Evolutionary conservation across 1,284 basidiomycete genomes (phyloP).

Genomic region (Ustilago loliicola): DNA sequence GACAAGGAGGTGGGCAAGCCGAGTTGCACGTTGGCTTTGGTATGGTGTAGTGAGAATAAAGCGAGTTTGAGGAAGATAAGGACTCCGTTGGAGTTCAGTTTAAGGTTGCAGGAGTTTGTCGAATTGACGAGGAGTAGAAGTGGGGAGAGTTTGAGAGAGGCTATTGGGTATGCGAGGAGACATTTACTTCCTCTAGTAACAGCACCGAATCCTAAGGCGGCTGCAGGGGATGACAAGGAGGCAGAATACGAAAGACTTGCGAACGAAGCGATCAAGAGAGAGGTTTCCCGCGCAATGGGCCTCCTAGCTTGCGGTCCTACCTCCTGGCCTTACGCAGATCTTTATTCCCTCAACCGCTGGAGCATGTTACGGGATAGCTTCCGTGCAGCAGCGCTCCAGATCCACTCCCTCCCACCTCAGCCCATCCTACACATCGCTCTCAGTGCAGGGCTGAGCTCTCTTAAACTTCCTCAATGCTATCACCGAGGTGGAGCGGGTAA

Average conservation of each 20-base stretch:
- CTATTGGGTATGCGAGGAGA: conserved; percentile 86
- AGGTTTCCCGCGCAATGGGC: conserved; percentile 57
- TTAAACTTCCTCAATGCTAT: conserved; percentile 66
- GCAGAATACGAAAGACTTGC: conserved; percentile 41
- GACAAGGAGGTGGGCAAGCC: conserved; percentile 70
- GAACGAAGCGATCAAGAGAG: conserved; percentile 22
- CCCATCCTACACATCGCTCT: conserved; percentile 66
- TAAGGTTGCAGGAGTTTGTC: conserved; percentile 95
- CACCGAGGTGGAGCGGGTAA: conserved; percentile 11
- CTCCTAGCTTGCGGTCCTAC: conserved; percentile 55
- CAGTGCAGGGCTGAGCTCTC: conserved; percentile 56
- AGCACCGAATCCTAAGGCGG: not conserved
- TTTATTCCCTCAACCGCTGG: conserved; percentile 56
- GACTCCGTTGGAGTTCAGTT: conserved; percentile 87
- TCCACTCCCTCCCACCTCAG: conserved; percentile 58
- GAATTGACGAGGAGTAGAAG: conserved; percentile 76
- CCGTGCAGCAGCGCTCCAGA: conserved; percentile 50
- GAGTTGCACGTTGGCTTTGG: conserved; percentile 86
- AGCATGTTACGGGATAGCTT: conserved; percentile 46
- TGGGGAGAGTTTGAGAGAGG: conserved; percentile 75
- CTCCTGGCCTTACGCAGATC: conserved; percentile 54
- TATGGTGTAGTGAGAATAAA: conserved; percentile 98
- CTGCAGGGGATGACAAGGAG: conserved; percentile 21
- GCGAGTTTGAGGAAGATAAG: conserved; percentile 89
- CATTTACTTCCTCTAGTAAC: conserved; percentile 83